Evolutionary conservation across 805 yeast species (phyloP), one percentile per base, ranked within the genome.

Genomic region (Kuraishia capsulata): DNA sequence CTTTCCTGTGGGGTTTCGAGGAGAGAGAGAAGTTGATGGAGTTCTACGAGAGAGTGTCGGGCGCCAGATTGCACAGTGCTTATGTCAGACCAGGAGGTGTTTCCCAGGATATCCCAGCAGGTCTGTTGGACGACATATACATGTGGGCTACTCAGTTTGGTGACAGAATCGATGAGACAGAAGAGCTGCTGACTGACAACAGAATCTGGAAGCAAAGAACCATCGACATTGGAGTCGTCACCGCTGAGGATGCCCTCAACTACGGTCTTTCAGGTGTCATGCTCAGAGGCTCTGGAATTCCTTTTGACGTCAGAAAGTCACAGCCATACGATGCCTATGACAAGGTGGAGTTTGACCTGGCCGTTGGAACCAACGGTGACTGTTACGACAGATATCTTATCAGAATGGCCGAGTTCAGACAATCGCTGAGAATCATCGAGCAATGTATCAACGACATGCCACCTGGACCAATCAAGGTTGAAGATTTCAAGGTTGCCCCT

Each of bases 71-170:
- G 61, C 95, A 86, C 62, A 71, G 88, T 20, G 94, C 94, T 30
- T 86, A 86, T 51, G 79, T 83, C 44, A 76, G 95, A 66, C 95
- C 95, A 39, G 95, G 95, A 53, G 95, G 95, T 54, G 95, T 86
- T 16, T 66, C 90, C 17, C 94, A 82, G 63, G 95, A 86, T 64
- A 62, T 86, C 43, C 95, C 95, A 20, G 80, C 76, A 30, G 95
- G 95, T 38, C 60, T 86, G 54, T 72, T 86, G 51, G 95, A 86
- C 61, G 95, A 86, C 58, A 86, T 86, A 47, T 86, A 83, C 63
- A 85, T 85, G 90, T 86, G 95, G 95, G 94, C 95, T 40, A 86
- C 95, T 19, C 95, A 86, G 67, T 86, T 86, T 50, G 95, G 95
- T 57, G 95, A 86, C 66, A 77, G 95, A 67, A 64, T 86, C 48